phyloP scores from a whole-genome alignment of 805 yeast genomes.

The Candida quercuum region DNA sequence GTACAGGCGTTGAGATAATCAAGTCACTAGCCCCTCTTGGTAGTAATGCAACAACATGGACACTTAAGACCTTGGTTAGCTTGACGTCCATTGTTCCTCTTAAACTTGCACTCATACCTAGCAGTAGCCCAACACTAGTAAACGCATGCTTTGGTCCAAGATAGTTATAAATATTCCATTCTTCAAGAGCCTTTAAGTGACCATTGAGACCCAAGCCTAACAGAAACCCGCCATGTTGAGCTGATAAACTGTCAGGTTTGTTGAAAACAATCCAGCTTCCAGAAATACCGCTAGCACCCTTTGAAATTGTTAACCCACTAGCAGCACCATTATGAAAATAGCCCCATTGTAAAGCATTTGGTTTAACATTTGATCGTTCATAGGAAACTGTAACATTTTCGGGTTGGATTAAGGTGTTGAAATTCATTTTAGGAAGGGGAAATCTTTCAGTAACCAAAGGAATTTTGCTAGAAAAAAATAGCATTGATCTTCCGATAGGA shows the following conservation, averaged over 20 bases:
- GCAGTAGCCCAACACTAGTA: conserved; percentile 78
- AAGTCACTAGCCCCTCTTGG: conserved; percentile 90
- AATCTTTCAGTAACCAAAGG: conserved; percentile 85
- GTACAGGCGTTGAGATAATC: conserved; percentile 77
- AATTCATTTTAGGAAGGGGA: conserved; percentile 70
- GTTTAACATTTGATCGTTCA: conserved; percentile 48
- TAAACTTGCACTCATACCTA: conserved; percentile 91
- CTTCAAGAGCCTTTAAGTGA: conserved; percentile 75
- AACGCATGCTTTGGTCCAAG: conserved; percentile 82
- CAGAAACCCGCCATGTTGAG: conserved; percentile 94
- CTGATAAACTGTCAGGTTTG: conserved; percentile 60
- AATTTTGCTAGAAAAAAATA: conserved; percentile 58
- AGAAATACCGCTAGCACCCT: conserved; percentile 59
- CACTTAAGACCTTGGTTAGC: conserved; percentile 84
- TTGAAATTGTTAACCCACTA: conserved; percentile 73
- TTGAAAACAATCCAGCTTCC: conserved; percentile 93
- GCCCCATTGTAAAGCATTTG: conserved; percentile 66
- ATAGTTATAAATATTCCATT: conserved; percentile 94
- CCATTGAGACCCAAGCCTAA: conserved; percentile 91
- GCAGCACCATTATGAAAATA: conserved; percentile 90
- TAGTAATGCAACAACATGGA: conserved; percentile 84
- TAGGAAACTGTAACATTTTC: conserved; percentile 57
- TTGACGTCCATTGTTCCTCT: conserved; percentile 80
- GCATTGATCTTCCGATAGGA: conserved; percentile 75
- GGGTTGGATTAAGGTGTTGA: conserved; percentile 62